Percentiles rank a stretch among this genome's conserved stretches.
Conservation (phyloP, 768 basidiomycete species). For the Auriscalpium vulgare region DNA sequence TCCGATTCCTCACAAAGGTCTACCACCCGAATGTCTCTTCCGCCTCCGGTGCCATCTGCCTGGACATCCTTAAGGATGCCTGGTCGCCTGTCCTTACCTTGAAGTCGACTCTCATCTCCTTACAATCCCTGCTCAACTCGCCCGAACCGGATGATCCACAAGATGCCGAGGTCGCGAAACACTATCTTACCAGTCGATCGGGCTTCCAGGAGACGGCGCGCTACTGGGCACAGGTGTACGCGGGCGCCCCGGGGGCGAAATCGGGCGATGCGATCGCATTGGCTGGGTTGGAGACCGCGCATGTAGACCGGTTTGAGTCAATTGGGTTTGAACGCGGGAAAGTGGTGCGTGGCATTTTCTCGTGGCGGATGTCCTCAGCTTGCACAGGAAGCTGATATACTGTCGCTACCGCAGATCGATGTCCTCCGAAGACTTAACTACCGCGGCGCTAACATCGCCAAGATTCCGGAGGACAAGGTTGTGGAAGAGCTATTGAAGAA, state of each 20-base stretch:
- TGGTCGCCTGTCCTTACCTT: slow-evolving; percentile 94
- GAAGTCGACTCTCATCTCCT: slow-evolving; percentile 91
- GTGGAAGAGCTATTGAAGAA: slow-evolving; percentile 77
- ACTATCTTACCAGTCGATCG: slow-evolving; percentile 80
- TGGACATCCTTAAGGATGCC: slow-evolving; percentile 84
- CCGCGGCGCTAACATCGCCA: slow-evolving; percentile 70
- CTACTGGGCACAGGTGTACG: slow-evolving; percentile 93
- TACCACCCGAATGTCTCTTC: slow-evolving; percentile 96
- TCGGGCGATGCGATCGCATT: slow-evolving; percentile 41
- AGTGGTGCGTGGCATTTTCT: slow-evolving; percentile 60
- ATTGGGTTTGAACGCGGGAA: slow-evolving; percentile 78
- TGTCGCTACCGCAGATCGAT: slow-evolving; percentile 52
- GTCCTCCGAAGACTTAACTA: slow-evolving; percentile 85
- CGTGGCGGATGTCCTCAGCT: not conserved
- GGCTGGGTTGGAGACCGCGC: slow-evolving; percentile 76
- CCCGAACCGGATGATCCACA: slow-evolving; percentile 96
- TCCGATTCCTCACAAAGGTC: slow-evolving; percentile 96
- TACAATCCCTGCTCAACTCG: slow-evolving; percentile 87
- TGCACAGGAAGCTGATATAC: not conserved
- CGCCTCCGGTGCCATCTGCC: slow-evolving; percentile 90
- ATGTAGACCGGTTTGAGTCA: slow-evolving; percentile 77
- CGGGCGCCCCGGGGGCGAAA: slow-evolving; percentile 49
- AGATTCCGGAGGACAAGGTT: slow-evolving; percentile 75
- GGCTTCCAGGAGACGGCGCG: slow-evolving; percentile 89
- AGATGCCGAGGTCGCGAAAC: slow-evolving; percentile 97